Evolutionary conservation across 345 rosid species (phyloP), one percentile per base, ranked within the genome.

Genomic region (Gossypium arboreum): DNA sequence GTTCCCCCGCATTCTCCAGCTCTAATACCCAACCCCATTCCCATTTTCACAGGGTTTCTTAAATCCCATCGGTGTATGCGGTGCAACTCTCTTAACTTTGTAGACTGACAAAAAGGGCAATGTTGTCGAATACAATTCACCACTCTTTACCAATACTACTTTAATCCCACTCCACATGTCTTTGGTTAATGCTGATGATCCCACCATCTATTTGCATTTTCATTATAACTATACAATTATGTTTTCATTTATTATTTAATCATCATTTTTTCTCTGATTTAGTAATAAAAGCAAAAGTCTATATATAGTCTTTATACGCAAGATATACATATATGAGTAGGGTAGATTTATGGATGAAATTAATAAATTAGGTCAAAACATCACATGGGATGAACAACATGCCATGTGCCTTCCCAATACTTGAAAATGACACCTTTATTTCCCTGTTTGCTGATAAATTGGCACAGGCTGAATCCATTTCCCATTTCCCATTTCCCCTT

Each of bases 381-480:
- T 43, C 51, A 65, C 69, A 66, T 66, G 54, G 34, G 2, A 10
- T 45, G 34, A 44, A 13, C 11, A 45, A 57, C 62, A 57, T 22
- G n/a, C 54, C 34, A 66, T 66, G 71, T 66, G 71, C 50, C 69
- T 17, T n/a, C 3, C 48, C 25, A 41, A n/a, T 4, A n/a, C 69
- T 4, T 41, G 50, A 41, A 64, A n/a, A n/a, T 64, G 65, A 64
- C 69, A 41, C 51, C 45, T 34, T 34, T 4, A 4, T 34, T 34
- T 20, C 22, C 12, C 62, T 59, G 41, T 25, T 25, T 25, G 64
- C 39, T 59, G 25, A 12, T 59, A 10, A 59, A 25, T 25, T 25
- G 27, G 39, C 39, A 3, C 29, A 58, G 17, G 17, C 63, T 59
- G 55, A 51, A 16, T 15, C 50, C 27, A n/a, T 3, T 10, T 65